A percentile compares a stretch with the other conserved stretches of the same genome.
Evolutionary conservation across 2,329 filamentous ascomycete genomes (phyloP).

Genomic region (Knoxdaviesia capensis): DNA sequence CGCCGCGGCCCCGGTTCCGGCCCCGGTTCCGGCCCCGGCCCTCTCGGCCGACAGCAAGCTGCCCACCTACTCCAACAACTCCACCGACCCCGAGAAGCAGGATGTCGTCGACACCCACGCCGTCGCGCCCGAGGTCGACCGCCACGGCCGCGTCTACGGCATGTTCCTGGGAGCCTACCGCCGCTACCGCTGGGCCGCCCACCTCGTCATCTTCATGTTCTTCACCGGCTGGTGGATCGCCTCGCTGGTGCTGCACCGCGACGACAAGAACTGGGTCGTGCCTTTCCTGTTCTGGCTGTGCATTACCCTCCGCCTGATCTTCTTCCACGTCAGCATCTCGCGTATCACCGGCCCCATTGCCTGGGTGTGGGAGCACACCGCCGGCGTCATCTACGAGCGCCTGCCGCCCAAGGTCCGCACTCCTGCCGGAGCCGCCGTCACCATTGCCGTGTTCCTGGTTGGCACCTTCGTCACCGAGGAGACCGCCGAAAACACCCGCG

Average conservation of each 20-base stretch:
- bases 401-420: constrained; percentile 38
- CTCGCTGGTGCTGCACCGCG: constrained; percentile 48
- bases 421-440: constrained; percentile 38
- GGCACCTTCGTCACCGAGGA: constrained; percentile 59
- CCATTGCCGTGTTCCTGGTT: constrained; percentile 54
- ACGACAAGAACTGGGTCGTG: constrained; percentile 61
- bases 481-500: constrained; percentile 54
- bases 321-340: constrained; percentile 50
- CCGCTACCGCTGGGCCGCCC: constrained; percentile 22
- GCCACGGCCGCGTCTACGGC: constrained; percentile 7
- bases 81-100: constrained; percentile 19
- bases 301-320: constrained; percentile 53
- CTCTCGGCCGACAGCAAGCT: neutral
- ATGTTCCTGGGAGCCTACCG: constrained; percentile 18
- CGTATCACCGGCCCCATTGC: constrained; percentile 46
- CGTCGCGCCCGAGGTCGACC: constrained; percentile 8
- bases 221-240: constrained; percentile 56
- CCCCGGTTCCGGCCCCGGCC: neutral
- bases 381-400: constrained; percentile 31
- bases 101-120: constrained; percentile 12
- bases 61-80: constrained; percentile 12
- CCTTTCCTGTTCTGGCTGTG: constrained; percentile 67
- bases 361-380: constrained; percentile 46
- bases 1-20: constrained; percentile 9
- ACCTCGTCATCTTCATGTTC: constrained; percentile 22